These are phyloP conservation scores for Podaxis carcinomalis DNA, from an alignment of 768 basidiomycete species.

Conservation along the genomic window DNA sequence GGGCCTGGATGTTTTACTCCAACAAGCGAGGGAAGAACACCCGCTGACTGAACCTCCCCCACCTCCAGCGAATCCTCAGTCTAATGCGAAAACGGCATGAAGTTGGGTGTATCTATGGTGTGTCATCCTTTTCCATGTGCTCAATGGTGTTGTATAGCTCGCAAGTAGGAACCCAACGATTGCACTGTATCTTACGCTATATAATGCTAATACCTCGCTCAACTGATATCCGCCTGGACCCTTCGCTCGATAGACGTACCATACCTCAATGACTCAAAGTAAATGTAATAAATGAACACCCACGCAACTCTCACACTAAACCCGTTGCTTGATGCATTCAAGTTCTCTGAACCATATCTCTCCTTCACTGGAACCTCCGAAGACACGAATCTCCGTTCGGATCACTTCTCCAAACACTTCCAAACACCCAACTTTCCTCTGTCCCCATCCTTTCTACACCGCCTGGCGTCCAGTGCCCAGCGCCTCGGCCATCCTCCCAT, in stretches of 20 bases:
- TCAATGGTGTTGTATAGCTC: too few species aligned
- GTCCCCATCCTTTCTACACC: background rate
- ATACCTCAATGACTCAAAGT: too few species aligned
- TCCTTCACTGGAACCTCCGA: too few species aligned
- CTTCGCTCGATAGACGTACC: too few species aligned
- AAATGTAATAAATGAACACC: background rate
- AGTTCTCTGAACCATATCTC: too few species aligned
- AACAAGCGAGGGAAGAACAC: slow-evolving; percentile 78
- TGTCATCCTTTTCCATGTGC: too few species aligned
- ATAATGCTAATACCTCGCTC: too few species aligned
- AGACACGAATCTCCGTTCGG: background rate
- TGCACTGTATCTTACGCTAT: too few species aligned
- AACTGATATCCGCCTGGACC: too few species aligned
- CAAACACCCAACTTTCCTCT: background rate
- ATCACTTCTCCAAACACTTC: background rate
- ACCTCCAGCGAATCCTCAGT: slow-evolving; percentile 13
- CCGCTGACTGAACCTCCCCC: slow-evolving; percentile 61
- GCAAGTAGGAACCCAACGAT: too few species aligned
- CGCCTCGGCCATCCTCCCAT: background rate
- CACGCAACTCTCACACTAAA: background rate
- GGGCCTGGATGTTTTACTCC: slow-evolving; percentile 69
- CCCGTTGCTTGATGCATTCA: too few species aligned
- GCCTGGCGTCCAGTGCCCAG: background rate
- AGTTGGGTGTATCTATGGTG: background rate
- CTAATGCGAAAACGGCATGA: background rate